Conservation (phyloP, 768 basidiomycete species). For the Leccinellum rugosiceps region DNA sequence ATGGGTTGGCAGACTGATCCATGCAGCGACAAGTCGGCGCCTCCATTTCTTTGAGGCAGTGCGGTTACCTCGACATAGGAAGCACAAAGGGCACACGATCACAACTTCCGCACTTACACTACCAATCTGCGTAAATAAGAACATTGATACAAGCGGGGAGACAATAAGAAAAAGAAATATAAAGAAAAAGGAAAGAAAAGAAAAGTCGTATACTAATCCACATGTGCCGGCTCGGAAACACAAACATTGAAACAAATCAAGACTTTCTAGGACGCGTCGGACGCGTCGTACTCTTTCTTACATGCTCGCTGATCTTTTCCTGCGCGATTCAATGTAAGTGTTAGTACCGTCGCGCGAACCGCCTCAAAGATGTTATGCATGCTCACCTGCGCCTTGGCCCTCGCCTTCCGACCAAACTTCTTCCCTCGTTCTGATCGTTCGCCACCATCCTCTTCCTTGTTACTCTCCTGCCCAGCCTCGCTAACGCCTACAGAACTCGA, state of each 20-base stretch:
- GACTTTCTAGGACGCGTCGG: slow-evolving; percentile 24
- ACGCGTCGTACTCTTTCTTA: slow-evolving; percentile 21
- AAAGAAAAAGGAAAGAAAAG: background rate
- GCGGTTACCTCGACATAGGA: background rate
- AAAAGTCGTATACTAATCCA: slow-evolving; percentile 10
- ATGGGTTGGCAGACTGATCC: background rate
- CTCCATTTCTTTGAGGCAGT: background rate
- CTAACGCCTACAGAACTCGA: slow-evolving; percentile 39
- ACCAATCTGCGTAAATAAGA: slow-evolving; percentile 6
- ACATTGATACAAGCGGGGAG: slow-evolving; percentile 6
- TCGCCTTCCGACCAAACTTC: slow-evolving; percentile 38
- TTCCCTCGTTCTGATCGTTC: slow-evolving; percentile 32
- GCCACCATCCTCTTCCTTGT: slow-evolving; percentile 29
- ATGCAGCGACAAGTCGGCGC: background rate
- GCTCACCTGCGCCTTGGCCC: slow-evolving; percentile 40
- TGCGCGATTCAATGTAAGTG: background rate
- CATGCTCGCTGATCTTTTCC: slow-evolving; percentile 32
- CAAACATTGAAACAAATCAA: slow-evolving; percentile 9
- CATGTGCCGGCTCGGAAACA: background rate
- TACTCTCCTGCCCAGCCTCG: slow-evolving; percentile 28
- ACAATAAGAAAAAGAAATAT: slow-evolving; percentile 4
- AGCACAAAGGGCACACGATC: background rate
- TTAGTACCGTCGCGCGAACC: background rate
- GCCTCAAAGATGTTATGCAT: background rate
- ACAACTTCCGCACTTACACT: background rate